These are phyloP conservation scores for Dictyostelium intermedium DNA, from an alignment of 78 protist genomes.

Conservation along the genomic window DNA sequence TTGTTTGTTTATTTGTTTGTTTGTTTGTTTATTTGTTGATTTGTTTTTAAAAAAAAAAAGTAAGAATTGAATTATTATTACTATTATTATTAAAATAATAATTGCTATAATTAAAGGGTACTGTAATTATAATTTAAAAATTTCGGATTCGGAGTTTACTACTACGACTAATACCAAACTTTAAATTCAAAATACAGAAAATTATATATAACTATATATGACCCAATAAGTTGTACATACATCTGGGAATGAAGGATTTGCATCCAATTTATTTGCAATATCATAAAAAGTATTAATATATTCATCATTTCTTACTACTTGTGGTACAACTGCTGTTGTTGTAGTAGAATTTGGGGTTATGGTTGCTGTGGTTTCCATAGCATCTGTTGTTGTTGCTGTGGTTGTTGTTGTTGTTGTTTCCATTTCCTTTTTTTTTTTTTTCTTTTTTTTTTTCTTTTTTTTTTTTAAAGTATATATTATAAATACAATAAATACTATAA, in stretches of 20 bases:
- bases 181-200: not conserved
- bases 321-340: not conserved
- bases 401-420: not conserved
- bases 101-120: not conserved
- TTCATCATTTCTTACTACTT: slow-evolving; percentile 21
- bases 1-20: not conserved
- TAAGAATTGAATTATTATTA: not conserved
- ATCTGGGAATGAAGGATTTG: slow-evolving; percentile 35
- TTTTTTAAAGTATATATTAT: too few relatives aligned
- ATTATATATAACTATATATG: not conserved
- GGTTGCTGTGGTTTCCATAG: not conserved
- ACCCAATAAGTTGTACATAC: not conserved
- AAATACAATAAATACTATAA: too few relatives aligned
- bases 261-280: slow-evolving; percentile 43
- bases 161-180: not conserved
- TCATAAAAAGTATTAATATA: slow-evolving; percentile 41
- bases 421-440: too few relatives aligned
- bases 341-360: not conserved
- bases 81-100: not conserved
- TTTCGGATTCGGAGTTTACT: not conserved
- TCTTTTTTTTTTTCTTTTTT: too few relatives aligned
- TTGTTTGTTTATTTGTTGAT: not conserved
- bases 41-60: not conserved
- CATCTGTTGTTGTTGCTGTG: not conserved
- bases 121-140: not conserved